Evolutionary conservation across 305 asterid genomes (phyloP).

Genomic region (Fraxinus angustifolia): DNA sequence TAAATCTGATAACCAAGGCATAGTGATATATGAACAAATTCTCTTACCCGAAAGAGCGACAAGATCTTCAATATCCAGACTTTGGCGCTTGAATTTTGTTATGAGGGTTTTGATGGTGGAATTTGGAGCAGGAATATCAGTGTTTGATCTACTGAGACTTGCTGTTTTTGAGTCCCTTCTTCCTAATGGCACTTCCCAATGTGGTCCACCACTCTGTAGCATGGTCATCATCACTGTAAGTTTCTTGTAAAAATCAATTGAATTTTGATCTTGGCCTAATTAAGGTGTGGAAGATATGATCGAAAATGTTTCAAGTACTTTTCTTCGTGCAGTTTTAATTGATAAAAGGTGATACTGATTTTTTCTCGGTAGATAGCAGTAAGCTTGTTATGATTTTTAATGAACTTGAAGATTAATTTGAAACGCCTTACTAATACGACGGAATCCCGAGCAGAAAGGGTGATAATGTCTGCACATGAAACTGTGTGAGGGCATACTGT

Average conservation of each 20-base stretch:
- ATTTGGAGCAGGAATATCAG: constrained; percentile 71
- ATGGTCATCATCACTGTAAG: neutral
- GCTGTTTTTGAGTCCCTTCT: constrained; percentile 76
- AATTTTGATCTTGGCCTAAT: neutral
- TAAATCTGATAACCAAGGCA: neutral
- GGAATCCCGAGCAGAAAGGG: constrained; percentile 78
- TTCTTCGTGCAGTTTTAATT: neutral
- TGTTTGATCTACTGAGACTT: constrained; percentile 48
- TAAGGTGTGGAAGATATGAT: neutral
- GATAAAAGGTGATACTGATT: neutral
- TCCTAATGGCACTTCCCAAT: constrained; percentile 84
- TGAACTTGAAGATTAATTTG: neutral
- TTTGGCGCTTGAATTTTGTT: constrained; percentile 51
- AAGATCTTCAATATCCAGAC: constrained; percentile 64
- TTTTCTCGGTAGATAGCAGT: neutral
- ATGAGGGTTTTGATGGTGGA: constrained; percentile 65
- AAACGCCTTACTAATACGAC: constrained; percentile 52
- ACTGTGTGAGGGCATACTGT: constrained; percentile 79
- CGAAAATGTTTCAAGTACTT: neutral
- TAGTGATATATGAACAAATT: neutral
- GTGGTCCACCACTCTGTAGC: constrained; percentile 79
- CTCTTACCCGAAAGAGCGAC: constrained; percentile 72
- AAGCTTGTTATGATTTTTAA: neutral
- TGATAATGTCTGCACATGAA: constrained; percentile 76
- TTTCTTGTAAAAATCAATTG: neutral